Base-by-base conservation (phyloP, 73 alveolate genomes). In the Paramecium octaurelia region DNA sequence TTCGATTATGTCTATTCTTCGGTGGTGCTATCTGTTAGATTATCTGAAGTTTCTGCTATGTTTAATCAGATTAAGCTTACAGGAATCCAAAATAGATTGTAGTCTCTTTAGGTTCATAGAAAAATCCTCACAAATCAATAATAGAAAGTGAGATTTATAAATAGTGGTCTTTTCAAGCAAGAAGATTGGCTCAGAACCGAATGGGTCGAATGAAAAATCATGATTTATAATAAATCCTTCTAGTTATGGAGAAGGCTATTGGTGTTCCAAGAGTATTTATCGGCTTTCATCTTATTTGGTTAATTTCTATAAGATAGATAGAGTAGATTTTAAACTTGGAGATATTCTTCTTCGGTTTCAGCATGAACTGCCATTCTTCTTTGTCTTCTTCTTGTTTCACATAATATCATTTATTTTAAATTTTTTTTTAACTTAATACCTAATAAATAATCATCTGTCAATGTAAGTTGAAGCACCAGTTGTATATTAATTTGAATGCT, bases 401-500 rank as follows among this genome's bases (percentile, higher is more conserved):
- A 12, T 64, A 64, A 64, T 64, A 64, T 64, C 84, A 64, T 64
- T 31, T 64, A 64, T 64, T 64, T 64, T 64, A 64, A 64, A 64
- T 6, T 64, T 23, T 64, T 59, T 64, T 64, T 64, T 23, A 64
- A 9, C 29, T 64, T 64, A 64, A 64, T 64, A 64, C 84, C 84
- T 31, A 1, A 24, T 64, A 64, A 64, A 64, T 64, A 12, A 31
- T 64, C 6, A 7, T 54, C 29, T 34, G 84, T 12, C 40, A 35
- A 73, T 73, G 87, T 40, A 73, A 73, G n/a, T 73, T 73, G 87
- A 73, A 73, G 38, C n/a, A 34, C 59, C 57, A 35, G 14, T 34
- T 23, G 36, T 73, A 1, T 73, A 29, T 73, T 34, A 73, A 73
- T 73, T 73, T 18, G 87, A 34, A 29, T 73, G 87, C 35, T 73